Evolutionary conservation across 225 moss, liverwort and hornwort species (phyloP), one percentile per base, ranked within the genome.

Genomic region (Pseudisothecium myosuroides): DNA sequence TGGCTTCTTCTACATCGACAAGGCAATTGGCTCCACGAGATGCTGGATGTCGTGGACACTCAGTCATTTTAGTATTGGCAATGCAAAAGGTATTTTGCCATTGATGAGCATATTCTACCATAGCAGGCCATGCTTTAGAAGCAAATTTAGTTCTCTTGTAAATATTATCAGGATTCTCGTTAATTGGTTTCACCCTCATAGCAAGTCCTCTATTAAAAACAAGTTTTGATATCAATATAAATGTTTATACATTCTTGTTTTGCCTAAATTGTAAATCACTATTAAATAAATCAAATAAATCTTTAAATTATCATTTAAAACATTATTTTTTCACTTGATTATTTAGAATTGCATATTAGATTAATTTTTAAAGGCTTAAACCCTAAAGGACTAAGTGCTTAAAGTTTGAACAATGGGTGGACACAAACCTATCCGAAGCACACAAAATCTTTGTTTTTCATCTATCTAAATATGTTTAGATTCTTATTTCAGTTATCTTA

Each of bases 1-100:
- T 43, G 47, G 96, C 94, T 90, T 91, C 90, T 88, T 92, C 92
- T 34, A 91, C 81, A 59, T 98, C 96, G 5, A 97, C 94, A 52
- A 95, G 93, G 61, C 75, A 93, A 90, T 97, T 95, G 56, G 92
- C 88, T 43, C 95, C 92, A 27, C 88, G 50, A 21, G 86, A 84
- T 58, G 90, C 84, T 14, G 87, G 86, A 91, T 95, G 94, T 27
- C 56, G 65, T 5, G 89, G 86, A 52, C 92, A 92, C 1, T 67
- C 3, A 29, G 28, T 93, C 79, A 62, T 82, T 76, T 88, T 89
- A 60, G 79, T 85, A 78, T 98, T 97, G 12, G 86, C 45, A 80
- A 98, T 93, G 55, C 14, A 77, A 52, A 94, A 96, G 5, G 86
- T 61, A 36, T 98, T 98, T 16, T 89, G 64, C 88, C 95, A 92